Conservation (phyloP, 441 rosid genomes). For the Syzygium syzygioides region DNA sequence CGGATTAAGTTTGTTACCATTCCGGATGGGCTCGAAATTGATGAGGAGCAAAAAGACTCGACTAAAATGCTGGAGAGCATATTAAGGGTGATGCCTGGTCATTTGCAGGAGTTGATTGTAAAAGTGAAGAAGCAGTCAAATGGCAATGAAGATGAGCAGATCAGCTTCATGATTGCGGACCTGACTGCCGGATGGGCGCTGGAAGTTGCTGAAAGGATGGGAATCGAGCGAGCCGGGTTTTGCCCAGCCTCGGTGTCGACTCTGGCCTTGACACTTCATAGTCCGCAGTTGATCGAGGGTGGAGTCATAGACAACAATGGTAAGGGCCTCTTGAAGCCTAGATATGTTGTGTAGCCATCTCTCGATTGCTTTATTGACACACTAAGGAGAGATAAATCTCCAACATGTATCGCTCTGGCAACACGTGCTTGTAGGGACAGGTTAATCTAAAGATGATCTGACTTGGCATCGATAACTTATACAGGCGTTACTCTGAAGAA, state of each 20-base stretch:
- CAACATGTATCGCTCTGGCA: too few species aligned
- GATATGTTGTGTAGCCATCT: too few species aligned
- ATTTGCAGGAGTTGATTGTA: slow-evolving; percentile 13
- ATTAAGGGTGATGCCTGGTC: neutral
- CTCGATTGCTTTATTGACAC: neutral
- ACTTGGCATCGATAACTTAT: too few species aligned
- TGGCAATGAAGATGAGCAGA: slow-evolving; percentile 1
- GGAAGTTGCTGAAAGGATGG: slow-evolving; percentile 17
- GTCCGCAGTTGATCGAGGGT: slow-evolving; percentile 13
- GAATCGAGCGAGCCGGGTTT: slow-evolving; percentile 1
- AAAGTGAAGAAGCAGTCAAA: neutral
- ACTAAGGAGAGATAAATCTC: too few species aligned
- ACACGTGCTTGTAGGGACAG: too few species aligned
- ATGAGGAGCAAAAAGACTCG: neutral
- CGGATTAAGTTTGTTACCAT: slow-evolving; percentile 10
- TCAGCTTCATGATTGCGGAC: slow-evolving; percentile 23
- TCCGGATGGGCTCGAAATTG: slow-evolving; percentile 16
- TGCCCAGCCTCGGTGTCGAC: slow-evolving; percentile 6
- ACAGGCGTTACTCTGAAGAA: too few species aligned
- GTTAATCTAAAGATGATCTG: too few species aligned
- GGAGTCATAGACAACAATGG: slow-evolving; percentile 20
- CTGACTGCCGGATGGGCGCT: slow-evolving; percentile 19
- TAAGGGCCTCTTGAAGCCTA: neutral
- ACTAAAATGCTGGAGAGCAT: neutral
- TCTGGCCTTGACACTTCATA: slow-evolving; percentile 4